Percentiles rank a stretch among this genome's conserved stretches.
phyloP scores from a whole-genome alignment of 495 filamentous ascomycete genomes.

The Aspergillus hancockii region DNA sequence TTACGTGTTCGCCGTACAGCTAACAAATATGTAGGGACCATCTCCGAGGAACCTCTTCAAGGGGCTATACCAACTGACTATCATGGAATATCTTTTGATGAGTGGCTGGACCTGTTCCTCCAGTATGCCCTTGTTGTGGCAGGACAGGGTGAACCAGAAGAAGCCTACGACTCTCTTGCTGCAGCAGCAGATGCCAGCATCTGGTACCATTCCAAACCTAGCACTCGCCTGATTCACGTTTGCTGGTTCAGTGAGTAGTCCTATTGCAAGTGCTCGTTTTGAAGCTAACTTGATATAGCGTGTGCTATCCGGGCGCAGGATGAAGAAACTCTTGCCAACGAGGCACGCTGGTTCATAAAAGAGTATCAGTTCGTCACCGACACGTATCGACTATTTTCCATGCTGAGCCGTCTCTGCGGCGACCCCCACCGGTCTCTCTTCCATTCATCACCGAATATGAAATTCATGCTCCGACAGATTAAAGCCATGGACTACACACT shows the following conservation, averaged over 20 bases:
- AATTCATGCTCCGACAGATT: slow-evolving; percentile 86
- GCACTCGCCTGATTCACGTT: slow-evolving; percentile 72
- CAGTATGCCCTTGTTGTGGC: slow-evolving; percentile 78
- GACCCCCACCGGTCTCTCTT: slow-evolving; percentile 49
- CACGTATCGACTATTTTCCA: slow-evolving; percentile 77
- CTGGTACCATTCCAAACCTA: slow-evolving; percentile 67
- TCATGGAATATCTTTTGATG: slow-evolving; percentile 73
- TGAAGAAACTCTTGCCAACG: slow-evolving; percentile 66
- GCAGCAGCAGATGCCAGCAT: slow-evolving; percentile 74
- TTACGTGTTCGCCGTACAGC: not conserved
- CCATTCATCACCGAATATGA: slow-evolving; percentile 67
- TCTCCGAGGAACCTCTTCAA: slow-evolving; percentile 30
- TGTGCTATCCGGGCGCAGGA: slow-evolving; percentile 82
- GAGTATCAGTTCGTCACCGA: slow-evolving; percentile 83
- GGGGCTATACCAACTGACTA: slow-evolving; percentile 61
- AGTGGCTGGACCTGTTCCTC: slow-evolving; percentile 90
- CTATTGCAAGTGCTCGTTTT: not conserved
- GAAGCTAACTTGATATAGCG: slow-evolving; percentile 45
- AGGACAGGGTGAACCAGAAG: slow-evolving; percentile 53
- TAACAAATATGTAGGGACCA: slow-evolving; percentile 22
- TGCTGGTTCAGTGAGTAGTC: slow-evolving; percentile 69
- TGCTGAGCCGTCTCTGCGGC: slow-evolving; percentile 64
- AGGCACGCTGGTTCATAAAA: slow-evolving; percentile 81
- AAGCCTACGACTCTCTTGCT: slow-evolving; percentile 76
- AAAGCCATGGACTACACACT: slow-evolving; percentile 79